Evolutionary conservation across 1,139 yeast species (phyloP).

Genomic region (Protomyces inouyei): DNA sequence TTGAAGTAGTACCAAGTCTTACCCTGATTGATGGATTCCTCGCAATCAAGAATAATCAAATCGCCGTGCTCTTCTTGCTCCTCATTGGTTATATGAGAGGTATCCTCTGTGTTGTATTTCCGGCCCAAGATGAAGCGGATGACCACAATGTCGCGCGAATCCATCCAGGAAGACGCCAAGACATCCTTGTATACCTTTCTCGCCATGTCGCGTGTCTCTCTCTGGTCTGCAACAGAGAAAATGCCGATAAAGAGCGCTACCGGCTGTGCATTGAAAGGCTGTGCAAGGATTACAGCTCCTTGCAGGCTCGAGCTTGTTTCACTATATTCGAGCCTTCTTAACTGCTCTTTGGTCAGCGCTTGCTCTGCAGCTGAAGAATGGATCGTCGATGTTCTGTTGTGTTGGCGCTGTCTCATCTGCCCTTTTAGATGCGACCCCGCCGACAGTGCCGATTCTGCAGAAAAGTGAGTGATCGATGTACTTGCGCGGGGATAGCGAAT

Average conservation of each 20-base stretch:
- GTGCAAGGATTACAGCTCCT: no score
- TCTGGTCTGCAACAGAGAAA: not conserved
- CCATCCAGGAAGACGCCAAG: not conserved
- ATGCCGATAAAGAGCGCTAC: not conserved
- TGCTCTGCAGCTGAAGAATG: no score
- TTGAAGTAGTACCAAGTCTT: slow-evolving; percentile 3
- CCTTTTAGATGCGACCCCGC: no score
- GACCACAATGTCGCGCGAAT: not conserved
- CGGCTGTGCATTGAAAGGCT: not conserved
- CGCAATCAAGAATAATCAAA: not conserved
- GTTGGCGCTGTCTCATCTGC: no score
- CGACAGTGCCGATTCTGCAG: no score
- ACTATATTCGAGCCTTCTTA: no score
- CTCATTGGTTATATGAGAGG: no score
- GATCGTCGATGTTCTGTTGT: no score
- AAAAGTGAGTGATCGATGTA: no score
- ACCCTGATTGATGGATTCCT: slow-evolving; percentile 12
- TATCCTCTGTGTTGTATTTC: not conserved
- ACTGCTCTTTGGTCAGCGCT: no score
- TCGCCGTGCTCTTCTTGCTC: slow-evolving; percentile 1
- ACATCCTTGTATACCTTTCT: not conserved
- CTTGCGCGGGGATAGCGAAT: no score
- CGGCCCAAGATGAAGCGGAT: not conserved
- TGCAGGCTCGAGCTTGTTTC: no score
- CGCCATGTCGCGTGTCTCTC: not conserved